These are phyloP conservation scores for Kazachstania sp. DNA, from an alignment of 1,139 yeast species.

Conservation along the genomic window DNA sequence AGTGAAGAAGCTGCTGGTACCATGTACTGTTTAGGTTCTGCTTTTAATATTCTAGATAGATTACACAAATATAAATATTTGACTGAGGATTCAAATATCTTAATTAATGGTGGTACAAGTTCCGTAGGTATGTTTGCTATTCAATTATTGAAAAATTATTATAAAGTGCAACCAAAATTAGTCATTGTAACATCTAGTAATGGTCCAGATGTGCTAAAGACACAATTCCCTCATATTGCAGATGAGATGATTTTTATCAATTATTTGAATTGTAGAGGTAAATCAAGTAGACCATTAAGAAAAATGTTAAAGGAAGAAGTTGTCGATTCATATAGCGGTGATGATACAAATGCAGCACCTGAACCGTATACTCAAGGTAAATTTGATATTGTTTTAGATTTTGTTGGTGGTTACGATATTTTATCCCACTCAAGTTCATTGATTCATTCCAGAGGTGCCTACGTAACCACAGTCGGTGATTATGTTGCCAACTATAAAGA, in stretches of 20 bases:
- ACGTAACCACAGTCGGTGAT: constrained; percentile 51
- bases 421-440: constrained; percentile 28
- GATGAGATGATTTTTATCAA: constrained; percentile 28
- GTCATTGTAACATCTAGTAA: constrained; percentile 37
- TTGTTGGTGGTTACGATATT: constrained; percentile 40
- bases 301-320: constrained; percentile 23
- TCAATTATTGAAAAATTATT: constrained; percentile 47
- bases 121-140: constrained; percentile 55
- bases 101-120: constrained; percentile 67
- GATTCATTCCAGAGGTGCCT: constrained; percentile 38
- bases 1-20: constrained; percentile 54
- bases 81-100: constrained; percentile 32
- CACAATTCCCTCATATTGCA: constrained; percentile 23
- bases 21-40: constrained; percentile 47
- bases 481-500: constrained; percentile 32
- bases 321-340: constrained; percentile 6
- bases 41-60: constrained; percentile 37
- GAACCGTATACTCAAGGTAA: constrained; percentile 30
- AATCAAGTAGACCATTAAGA: constrained; percentile 25
- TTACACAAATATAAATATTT: constrained; percentile 25
- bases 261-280: constrained; percentile 26
- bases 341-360: constrained; percentile 8
- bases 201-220: constrained; percentile 27
- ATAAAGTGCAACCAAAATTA: constrained; percentile 37
- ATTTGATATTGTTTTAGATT: constrained; percentile 40